Evolutionary conservation across 73 alveolate genomes (phyloP), one percentile per base, ranked within the genome.

Genomic region (Stentor roeselii): DNA sequence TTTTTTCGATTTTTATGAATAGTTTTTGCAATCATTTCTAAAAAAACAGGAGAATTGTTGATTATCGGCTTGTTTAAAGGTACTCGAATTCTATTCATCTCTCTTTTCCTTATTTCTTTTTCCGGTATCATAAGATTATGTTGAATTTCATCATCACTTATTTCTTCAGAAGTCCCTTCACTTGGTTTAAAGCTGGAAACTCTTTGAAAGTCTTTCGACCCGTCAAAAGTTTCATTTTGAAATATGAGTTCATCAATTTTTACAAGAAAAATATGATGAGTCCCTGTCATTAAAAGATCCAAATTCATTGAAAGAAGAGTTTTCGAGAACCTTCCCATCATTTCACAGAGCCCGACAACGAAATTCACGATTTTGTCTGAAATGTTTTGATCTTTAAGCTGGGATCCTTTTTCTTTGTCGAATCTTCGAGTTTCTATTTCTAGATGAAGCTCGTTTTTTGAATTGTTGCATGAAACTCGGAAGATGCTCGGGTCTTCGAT

Each of bases 21-120:
- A 0, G 80, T 67, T 67, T 67, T 67, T 0, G 80, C 80, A n/a
- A 67, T 67, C 80, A 67, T 67, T 67, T 67, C 37, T 67, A 67
- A n/a, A 67, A 67, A 67, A 67, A 34, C 80, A 27, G 41, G 37
- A 1, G 41, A 21, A 40, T 67, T 67, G 67, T 21, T 50, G 6
- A 11, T 6, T 11, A 50, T 21, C 21, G 67, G 67, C 21, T 50
- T 50, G 21, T 6, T 11, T 50, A 50, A 50, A 50, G 67, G 21
- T 11, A 50, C 21, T 50, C 21, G 6, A 50, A 50, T 11, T 21
- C 21, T 50, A 50, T 50, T 6, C 67, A 21, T 6, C 67, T 50
- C 67, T 21, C 21, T 50, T 21, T 50, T 50, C 21, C 21, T 50
- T n/a, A n/a, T n/a, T 11, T 50, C 67, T 50, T 50, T 50, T 50